Conservation (phyloP, 2,329 filamentous ascomycete species). For the Calycina herbarum region DNA sequence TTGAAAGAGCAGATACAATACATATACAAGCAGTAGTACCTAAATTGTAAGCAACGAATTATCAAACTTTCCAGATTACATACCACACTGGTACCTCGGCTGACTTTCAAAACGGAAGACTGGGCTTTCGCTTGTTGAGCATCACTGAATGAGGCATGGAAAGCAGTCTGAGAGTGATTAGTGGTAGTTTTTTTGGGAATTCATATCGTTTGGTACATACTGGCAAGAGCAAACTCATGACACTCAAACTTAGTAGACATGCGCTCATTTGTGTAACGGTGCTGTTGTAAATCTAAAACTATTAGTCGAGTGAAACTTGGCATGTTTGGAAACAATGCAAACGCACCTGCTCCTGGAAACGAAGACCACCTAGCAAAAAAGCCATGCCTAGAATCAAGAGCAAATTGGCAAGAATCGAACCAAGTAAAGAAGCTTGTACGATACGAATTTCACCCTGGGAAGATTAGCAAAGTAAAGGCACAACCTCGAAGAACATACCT, state of each 20-base stretch:
- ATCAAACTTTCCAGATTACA: slow-evolving; percentile 36
- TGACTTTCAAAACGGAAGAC: slow-evolving; percentile 74
- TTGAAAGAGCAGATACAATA: slow-evolving; percentile 84
- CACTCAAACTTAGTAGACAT: slow-evolving; percentile 84
- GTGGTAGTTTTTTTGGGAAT: background rate
- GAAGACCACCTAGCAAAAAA: slow-evolving; percentile 81
- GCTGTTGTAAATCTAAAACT: slow-evolving; percentile 77
- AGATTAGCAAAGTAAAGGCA: slow-evolving; percentile 27
- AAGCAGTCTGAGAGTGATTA: slow-evolving; percentile 64
- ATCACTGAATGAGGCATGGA: slow-evolving; percentile 81
- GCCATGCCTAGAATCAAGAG: slow-evolving; percentile 90
- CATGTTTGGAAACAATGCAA: background rate
- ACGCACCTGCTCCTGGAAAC: slow-evolving; percentile 77
- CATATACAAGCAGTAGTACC: slow-evolving; percentile 78
- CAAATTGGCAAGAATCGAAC: slow-evolving; percentile 86
- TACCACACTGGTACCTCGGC: slow-evolving; percentile 84
- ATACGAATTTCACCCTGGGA: slow-evolving; percentile 76
- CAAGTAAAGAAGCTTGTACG: slow-evolving; percentile 85
- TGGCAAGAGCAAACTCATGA: slow-evolving; percentile 83
- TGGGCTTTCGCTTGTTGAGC: slow-evolving; percentile 56
- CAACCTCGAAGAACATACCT: slow-evolving; percentile 45
- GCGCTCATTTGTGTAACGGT: slow-evolving; percentile 97
- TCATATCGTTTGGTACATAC: slow-evolving; percentile 46
- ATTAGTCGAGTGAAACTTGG: slow-evolving; percentile 17
- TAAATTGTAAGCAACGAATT: slow-evolving; percentile 34